Base-by-base conservation (phyloP, 2,329 filamentous ascomycete species). In the Epichloe sylvatica region DNA sequence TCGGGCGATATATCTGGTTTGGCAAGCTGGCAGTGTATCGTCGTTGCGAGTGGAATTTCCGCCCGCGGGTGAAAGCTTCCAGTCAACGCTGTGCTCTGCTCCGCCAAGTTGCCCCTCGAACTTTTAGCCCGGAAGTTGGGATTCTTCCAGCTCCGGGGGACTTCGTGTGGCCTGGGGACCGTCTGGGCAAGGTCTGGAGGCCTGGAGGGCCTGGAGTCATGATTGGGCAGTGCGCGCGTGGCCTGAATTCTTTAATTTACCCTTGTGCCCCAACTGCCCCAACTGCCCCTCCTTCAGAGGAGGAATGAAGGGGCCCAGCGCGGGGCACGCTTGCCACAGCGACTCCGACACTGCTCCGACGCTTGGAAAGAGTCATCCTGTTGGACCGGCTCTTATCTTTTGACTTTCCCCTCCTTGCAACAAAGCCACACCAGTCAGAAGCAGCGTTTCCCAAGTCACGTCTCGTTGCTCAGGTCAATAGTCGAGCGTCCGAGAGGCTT, bases 141-240 rank as follows among this genome's bases (percentile, higher is more conserved):
- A 55, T 61, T 61, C 46, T 60, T 58, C 59, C 57, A 56, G 54
- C 49, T 60, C 57, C 59, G 57, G 35, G 35, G 13, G 41, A 6
- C 39, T 23, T 12, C 6, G 9, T 12, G 30, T 6, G 40, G 43
- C 25, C 2, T 30, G 23, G 23, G 23, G 23, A 7, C 23, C 23
- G 23, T 25, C 23, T 25, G 23, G 23, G 23, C 23, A 8, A 25
- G 23, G 23, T 7, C 23, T 25, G 21, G 21, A 21, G 21, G 23
- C 23, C 23, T 25, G 21, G 21, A 21, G 21, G 17, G 17, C 17
- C 21, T 21, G 23, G 23, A 25, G 23, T 7, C 23, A 25, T 8
- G 23, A 25, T 25, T 25, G 23, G 23, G 7, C 23, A 25, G 23
- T 25, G 23, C 23, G 7, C 23, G 23, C 23, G 7, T 25, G 7